Base-by-base conservation (phyloP, 2,329 filamentous ascomycete species). In the Colletotrichum sp. region DNA sequence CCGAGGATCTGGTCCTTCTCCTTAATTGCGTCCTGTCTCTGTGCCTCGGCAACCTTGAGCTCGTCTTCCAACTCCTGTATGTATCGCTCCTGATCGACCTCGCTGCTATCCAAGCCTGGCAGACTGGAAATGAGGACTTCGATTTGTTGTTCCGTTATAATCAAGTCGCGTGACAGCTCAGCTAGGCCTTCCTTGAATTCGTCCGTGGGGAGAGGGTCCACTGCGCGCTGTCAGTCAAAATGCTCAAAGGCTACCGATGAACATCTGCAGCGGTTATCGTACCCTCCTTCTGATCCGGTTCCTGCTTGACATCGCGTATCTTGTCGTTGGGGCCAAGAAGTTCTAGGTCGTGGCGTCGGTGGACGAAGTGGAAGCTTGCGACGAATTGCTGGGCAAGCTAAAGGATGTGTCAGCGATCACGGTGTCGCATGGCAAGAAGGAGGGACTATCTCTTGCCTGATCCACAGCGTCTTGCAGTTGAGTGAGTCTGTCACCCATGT, bases 381-480 rank as follows among this genome's bases (percentile, higher is more conserved):
- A 94, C 91, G 81, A 94, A 93, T 84, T 94, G 92, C 78, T 92
- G 91, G 22, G 91, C 91, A 39, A 94, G 89, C 93, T 94, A 77
- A 52, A 66, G 65, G 27, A 15, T 7, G n/a, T 8, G 39, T 71
- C 27, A 75, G 57, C 72, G 22, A n/a, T 66, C 72, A 19, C 27
- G 12, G n/a, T 67, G 6, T 25, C 3, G 29, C 30, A 7, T 8
- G 22, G 57, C 11, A n/a, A 49, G 6, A 32, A 13, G 5, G 3
- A 15, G 12, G 19, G 12, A 11, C 13, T 22, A 5, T 75, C 63
- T 63, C 85, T 39, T 86, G 95, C 95, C 89, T 96, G 92, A 82
- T 97, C 95, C 77, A 96, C 91, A 84, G 94, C 93, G 87, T 97
- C 95, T 85, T 98, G 95, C 74, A 97, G 89, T 84, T 97, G 95